Base-by-base conservation (phyloP, 352 stramenopile species). In the Pythium aquatile region DNA sequence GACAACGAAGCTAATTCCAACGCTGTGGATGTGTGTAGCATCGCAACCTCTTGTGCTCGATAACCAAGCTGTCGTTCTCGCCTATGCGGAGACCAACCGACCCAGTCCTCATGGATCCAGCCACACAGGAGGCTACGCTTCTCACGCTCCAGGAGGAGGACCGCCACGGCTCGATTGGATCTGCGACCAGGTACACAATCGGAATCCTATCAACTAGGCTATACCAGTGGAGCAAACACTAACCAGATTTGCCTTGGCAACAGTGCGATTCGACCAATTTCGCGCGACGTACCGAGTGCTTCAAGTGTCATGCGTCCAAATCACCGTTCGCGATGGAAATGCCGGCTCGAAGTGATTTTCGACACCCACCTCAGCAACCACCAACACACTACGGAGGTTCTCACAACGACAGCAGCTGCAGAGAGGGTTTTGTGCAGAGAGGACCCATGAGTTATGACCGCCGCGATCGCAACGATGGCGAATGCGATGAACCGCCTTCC, bases 191-290 rank as follows among this genome's bases (percentile, higher is more conserved):
- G 86, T 92, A 42, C 4, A 59, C 53, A 40, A 17, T 28, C 3
- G 16, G 29, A 16, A n/a, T 10, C 9, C 10, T 26, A 26, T 9
- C 5, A 24, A 37, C 32, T 37, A 11, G 10, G 32, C 32, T 37
- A 37, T 10, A 37, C 10, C 32, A 16, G 7, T 42, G 10, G 11
- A 16, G 11, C 6, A 30, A 20, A 13, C 3, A 13, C 14, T 29
- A 13, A 14, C 1, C 3, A 24, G n/a, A 35, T 29, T 9, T n/a
- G 3, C 46, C 5, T 35, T 5, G 8, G 8, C 32, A 9, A 35
- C 32, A 95, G 86, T 95, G 86, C 60, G 70, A 88, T 42, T 71
- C 75, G n/a, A 81, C 75, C 13, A 95, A 93, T 59, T 95, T 93
- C 64, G 77, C 76, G 14, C 69, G 81, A 17, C 73, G 86, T 28